Evolutionary conservation across 202 grass and related monocot species (phyloP).

Genomic region (Setaria viridis): DNA sequence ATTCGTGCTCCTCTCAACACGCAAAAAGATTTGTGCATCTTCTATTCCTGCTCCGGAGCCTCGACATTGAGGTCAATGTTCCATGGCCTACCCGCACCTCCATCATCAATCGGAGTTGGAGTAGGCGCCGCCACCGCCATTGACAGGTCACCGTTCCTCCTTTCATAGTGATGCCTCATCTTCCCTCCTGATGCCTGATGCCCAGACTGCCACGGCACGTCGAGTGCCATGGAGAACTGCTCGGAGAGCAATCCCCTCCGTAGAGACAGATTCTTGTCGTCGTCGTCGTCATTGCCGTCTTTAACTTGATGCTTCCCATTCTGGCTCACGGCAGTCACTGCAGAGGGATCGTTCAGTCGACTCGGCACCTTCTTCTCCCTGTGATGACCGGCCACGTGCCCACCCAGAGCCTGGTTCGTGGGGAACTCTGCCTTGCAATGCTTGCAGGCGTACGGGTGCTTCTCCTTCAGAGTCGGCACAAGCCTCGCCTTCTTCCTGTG

Average conservation of each 20-base stretch:
- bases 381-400: slow-evolving; percentile 53
- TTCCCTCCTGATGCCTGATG: slow-evolving; percentile 17
- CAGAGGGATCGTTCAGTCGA: not conserved
- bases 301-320: not conserved
- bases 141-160: not conserved
- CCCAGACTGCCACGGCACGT: not conserved
- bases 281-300: not conserved
- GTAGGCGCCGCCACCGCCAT: not conserved
- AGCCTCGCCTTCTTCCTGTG: slow-evolving; percentile 26
- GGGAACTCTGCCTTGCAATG: slow-evolving; percentile 42
- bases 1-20: slow-evolving; percentile 22
- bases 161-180: slow-evolving; percentile 1
- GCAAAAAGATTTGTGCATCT: not conserved
- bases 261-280: not conserved
- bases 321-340: not conserved
- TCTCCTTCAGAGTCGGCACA: slow-evolving; percentile 1
- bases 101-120: not conserved
- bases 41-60: slow-evolving; percentile 46
- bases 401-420: slow-evolving; percentile 58
- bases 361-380: slow-evolving; percentile 35
- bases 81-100: not conserved
- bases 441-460: slow-evolving; percentile 50
- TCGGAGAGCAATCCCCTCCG: not conserved
- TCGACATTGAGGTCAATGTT: slow-evolving; percentile 50
- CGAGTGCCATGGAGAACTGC: not conserved